phyloP scores from a whole-genome alignment of 192 early-diverging fungal species.

The Endogone sp. region DNA sequence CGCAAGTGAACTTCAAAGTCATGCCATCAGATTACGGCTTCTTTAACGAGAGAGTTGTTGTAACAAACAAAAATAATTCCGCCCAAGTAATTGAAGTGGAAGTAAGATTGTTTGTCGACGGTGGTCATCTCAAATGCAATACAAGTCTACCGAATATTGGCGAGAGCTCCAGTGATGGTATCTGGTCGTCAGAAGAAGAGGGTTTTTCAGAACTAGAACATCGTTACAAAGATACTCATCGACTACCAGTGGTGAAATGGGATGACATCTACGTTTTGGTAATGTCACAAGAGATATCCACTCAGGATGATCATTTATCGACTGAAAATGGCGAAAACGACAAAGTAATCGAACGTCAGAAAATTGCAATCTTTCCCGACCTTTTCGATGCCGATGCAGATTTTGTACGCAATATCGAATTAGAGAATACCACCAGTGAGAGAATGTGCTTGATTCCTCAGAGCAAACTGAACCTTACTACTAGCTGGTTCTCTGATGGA shows the following conservation, averaged over 20 bases:
- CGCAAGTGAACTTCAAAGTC: constrained; percentile 56
- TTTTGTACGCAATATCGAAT: constrained; percentile 14
- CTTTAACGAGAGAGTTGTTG: constrained; percentile 54
- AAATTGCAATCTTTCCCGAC: not conserved
- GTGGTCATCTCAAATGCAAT: constrained; percentile 3
- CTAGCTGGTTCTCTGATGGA: constrained; percentile 39
- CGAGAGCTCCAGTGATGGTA: not conserved
- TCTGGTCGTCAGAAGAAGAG: constrained; percentile 24
- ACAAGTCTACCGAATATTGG: not conserved
- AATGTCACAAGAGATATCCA: not conserved
- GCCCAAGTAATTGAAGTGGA: constrained; percentile 58
- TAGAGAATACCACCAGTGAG: constrained; percentile 49
- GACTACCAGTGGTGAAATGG: constrained; percentile 40
- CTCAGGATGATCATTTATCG: not conserved
- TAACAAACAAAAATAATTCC: constrained; percentile 69
- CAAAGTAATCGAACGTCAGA: not conserved
- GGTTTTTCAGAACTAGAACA: not conserved
- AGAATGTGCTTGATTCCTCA: constrained; percentile 48
- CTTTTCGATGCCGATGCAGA: not conserved
- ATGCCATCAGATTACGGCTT: constrained; percentile 53
- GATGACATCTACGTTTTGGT: constrained; percentile 44
- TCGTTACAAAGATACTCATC: constrained; percentile 21
- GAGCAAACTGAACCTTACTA: constrained; percentile 34
- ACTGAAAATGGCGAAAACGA: not conserved
- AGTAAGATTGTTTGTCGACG: constrained; percentile 69